Conservation (phyloP, 2,329 filamentous ascomycete genomes). For the Fonsecaea pugnacius region DNA sequence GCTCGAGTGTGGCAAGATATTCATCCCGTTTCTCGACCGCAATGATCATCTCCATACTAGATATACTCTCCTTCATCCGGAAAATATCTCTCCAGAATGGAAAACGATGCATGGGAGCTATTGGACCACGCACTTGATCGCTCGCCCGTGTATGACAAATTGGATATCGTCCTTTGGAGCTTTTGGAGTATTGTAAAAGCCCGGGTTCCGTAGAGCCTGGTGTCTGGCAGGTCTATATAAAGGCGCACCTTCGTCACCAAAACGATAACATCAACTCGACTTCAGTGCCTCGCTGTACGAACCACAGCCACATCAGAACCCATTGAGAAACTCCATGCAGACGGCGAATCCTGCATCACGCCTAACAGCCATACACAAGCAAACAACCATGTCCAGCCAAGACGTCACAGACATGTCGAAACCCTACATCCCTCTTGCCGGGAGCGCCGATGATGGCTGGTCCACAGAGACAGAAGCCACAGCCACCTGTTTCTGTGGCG, state of each 20-base stretch:
- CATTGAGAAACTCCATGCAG: background rate
- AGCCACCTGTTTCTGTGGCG: constrained; percentile 63
- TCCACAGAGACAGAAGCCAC: constrained; percentile 56
- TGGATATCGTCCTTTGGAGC: background rate
- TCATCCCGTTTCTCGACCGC: background rate
- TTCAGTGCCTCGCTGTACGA: background rate
- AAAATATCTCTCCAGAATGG: constrained; percentile 3
- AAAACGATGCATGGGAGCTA: constrained; percentile 6
- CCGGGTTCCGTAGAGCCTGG: background rate
- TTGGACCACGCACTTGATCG: background rate
- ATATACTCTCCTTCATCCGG: constrained; percentile 4
- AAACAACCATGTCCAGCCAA: constrained; percentile 7
- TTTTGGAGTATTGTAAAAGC: background rate
- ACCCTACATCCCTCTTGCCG: constrained; percentile 47
- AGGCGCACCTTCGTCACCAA: background rate
- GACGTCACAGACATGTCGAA: constrained; percentile 29
- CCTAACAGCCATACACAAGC: background rate
- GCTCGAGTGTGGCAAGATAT: background rate
- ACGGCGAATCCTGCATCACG: background rate
- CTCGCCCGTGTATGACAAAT: constrained; percentile 2
- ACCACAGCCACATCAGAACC: background rate
- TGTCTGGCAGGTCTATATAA: constrained; percentile 2
- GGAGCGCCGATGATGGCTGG: constrained; percentile 50
- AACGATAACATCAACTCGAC: background rate
- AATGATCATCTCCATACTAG: background rate